phyloP scores from a whole-genome alignment of 2,329 filamentous ascomycete species.

The Colletotrichum eleusines region DNA sequence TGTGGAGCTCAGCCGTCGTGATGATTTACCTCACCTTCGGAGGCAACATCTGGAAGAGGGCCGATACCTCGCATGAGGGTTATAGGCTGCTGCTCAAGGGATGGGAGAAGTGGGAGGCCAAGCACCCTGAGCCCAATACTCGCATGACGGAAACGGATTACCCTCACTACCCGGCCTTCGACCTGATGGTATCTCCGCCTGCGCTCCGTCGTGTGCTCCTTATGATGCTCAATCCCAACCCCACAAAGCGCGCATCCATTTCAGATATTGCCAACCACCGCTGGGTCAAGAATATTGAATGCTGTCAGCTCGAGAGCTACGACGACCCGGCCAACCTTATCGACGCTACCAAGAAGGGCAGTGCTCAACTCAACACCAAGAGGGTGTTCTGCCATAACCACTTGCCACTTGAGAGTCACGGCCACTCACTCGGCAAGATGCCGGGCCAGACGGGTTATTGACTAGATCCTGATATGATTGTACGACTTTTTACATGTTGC shows the following conservation, averaged over 20 bases:
- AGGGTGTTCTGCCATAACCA: constrained; percentile 72
- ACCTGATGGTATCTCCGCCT: constrained; percentile 73
- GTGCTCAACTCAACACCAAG: constrained; percentile 56
- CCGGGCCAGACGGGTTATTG: constrained; percentile 68
- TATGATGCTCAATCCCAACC: constrained; percentile 86
- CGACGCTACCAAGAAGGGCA: constrained; percentile 70
- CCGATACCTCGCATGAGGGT: constrained; percentile 63
- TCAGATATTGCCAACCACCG: constrained; percentile 75
- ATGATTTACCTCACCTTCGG: constrained; percentile 82
- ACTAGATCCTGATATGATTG: constrained; percentile 37
- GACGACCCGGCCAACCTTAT: constrained; percentile 72
- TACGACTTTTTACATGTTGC: constrained; percentile 34
- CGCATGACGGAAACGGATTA: constrained; percentile 69
- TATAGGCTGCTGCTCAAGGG: constrained; percentile 75
- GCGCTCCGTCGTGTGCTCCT: constrained; percentile 78
- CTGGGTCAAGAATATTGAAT: constrained; percentile 82
- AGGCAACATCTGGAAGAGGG: constrained; percentile 80
- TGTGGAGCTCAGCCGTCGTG: constrained; percentile 88
- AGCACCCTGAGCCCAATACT: constrained; percentile 58
- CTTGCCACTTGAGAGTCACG: constrained; percentile 61
- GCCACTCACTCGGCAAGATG: constrained; percentile 67
- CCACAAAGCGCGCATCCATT: constrained; percentile 77
- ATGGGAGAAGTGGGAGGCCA: constrained; percentile 76
- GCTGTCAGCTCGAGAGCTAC: constrained; percentile 80
- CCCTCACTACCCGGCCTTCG: constrained; percentile 74